These are phyloP conservation scores for Zygotorulaspora sp. DNA, from an alignment of 805 yeast species.

Conservation along the genomic window DNA sequence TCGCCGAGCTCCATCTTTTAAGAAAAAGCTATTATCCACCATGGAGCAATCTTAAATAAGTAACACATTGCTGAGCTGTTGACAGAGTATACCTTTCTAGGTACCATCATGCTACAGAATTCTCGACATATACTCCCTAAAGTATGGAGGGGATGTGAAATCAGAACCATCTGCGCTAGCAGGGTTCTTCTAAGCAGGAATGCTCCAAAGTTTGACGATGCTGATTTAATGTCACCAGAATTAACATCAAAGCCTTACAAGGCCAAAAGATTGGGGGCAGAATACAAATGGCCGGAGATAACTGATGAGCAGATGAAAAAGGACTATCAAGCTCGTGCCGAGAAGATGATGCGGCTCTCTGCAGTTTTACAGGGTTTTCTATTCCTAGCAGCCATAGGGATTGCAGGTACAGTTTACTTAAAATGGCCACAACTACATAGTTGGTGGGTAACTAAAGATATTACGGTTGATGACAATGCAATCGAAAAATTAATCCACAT, in stretches of 20 bases:
- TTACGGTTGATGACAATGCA: constrained; percentile 22
- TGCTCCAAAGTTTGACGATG: constrained; percentile 35
- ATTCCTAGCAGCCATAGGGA: constrained; percentile 39
- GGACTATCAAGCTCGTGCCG: constrained; percentile 34
- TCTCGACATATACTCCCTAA: no score
- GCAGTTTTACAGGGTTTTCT: constrained; percentile 43
- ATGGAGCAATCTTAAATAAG: no score
- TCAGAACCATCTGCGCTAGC: neutral
- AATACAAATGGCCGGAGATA: constrained; percentile 22
- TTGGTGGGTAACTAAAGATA: constrained; percentile 30
- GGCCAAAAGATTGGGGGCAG: constrained; percentile 25
- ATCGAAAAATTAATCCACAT: constrained; percentile 21
- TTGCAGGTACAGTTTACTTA: constrained; percentile 36
- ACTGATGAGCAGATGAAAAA: constrained; percentile 17
- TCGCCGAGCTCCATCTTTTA: no score
- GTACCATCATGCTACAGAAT: no score
- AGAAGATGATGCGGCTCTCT: constrained; percentile 42
- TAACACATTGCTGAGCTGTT: no score
- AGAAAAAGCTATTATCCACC: no score
- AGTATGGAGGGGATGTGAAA: no score
- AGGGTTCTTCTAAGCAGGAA: constrained; percentile 15
- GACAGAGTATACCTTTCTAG: no score
- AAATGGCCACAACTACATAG: constrained; percentile 33
- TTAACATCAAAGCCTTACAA: constrained; percentile 28
- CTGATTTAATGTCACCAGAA: constrained; percentile 29